Percentiles rank a stretch among this genome's conserved stretches.
These are phyloP conservation scores for Komagataella pseudopastoris DNA, from an alignment of 805 yeast species.

Conservation along the genomic window DNA sequence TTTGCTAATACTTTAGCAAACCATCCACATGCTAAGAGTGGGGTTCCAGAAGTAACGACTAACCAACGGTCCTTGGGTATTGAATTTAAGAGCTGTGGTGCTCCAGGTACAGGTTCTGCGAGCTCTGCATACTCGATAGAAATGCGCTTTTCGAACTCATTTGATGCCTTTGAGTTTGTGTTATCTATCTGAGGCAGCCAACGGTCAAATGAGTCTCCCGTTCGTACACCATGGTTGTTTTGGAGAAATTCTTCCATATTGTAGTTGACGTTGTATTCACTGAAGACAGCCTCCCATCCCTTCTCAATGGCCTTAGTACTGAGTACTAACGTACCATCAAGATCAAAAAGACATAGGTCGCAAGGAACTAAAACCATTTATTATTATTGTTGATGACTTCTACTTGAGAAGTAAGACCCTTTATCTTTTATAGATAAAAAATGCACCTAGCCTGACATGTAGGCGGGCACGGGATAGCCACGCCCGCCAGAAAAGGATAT, in stretches of 20 bases:
- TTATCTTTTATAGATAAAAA: neutral
- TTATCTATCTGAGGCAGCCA: conserved; percentile 67
- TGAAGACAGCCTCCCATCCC: conserved; percentile 68
- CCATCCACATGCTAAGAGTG: conserved; percentile 70
- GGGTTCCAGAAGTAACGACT: conserved; percentile 77
- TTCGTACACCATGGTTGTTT: conserved; percentile 74
- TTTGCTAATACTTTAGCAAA: conserved; percentile 46
- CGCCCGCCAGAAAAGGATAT: neutral
- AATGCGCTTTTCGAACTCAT: conserved; percentile 47
- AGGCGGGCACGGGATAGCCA: neutral
- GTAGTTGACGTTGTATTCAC: conserved; percentile 44
- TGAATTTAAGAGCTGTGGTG: conserved; percentile 43
- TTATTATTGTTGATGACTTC: conserved; percentile 4
- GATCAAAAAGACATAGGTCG: conserved; percentile 46
- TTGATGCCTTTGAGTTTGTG: conserved; percentile 41
- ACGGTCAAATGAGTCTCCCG: conserved; percentile 61
- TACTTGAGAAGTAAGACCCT: conserved; percentile 2
- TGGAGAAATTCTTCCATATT: conserved; percentile 44
- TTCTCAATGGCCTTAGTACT: conserved; percentile 75
- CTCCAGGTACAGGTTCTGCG: conserved; percentile 70
- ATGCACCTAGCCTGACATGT: neutral
- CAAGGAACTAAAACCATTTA: neutral
- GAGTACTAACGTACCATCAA: conserved; percentile 79
- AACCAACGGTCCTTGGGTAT: conserved; percentile 64
- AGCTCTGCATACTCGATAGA: conserved; percentile 60